Conservation (phyloP, 306 rosid species). For the Lotus japonicus region DNA sequence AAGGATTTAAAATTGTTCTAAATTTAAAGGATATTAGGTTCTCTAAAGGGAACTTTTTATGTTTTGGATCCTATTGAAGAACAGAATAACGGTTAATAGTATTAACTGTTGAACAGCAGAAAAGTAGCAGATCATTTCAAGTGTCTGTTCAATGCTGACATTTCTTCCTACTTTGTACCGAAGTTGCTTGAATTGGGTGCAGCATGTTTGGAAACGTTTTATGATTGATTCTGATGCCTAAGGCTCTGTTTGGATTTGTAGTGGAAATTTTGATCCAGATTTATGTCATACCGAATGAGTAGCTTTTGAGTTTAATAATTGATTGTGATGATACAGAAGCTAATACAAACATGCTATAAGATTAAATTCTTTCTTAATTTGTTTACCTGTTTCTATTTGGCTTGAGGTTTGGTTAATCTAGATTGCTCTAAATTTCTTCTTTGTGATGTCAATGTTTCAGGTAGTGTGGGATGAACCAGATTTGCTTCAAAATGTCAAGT, state of each 20-base stretch:
- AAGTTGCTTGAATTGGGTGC: no score
- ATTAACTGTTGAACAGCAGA: background rate
- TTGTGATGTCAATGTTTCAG: slow-evolving; percentile 33
- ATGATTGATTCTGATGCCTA: no score
- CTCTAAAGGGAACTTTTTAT: slow-evolving; percentile 12
- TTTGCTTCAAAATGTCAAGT: slow-evolving; percentile 80
- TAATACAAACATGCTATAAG: no score
- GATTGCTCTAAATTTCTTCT: slow-evolving; percentile 6
- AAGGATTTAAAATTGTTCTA: background rate
- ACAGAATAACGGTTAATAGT: background rate
- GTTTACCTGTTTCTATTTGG: background rate
- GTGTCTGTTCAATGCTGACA: slow-evolving; percentile 10
- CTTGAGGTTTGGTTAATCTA: background rate
- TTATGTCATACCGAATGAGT: no score
- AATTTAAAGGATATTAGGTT: background rate
- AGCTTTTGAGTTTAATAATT: no score
- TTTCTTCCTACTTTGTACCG: background rate
- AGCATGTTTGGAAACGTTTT: no score
- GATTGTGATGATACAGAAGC: background rate
- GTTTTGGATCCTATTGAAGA: background rate
- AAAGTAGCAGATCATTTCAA: slow-evolving; percentile 18
- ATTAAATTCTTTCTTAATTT: no score
- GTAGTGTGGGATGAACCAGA: slow-evolving; percentile 98
- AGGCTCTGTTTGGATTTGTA: no score
- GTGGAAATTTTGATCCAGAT: no score